phyloP scores from a whole-genome alignment of 176 grass and related monocot genomes.

The Juncus inflexus region DNA sequence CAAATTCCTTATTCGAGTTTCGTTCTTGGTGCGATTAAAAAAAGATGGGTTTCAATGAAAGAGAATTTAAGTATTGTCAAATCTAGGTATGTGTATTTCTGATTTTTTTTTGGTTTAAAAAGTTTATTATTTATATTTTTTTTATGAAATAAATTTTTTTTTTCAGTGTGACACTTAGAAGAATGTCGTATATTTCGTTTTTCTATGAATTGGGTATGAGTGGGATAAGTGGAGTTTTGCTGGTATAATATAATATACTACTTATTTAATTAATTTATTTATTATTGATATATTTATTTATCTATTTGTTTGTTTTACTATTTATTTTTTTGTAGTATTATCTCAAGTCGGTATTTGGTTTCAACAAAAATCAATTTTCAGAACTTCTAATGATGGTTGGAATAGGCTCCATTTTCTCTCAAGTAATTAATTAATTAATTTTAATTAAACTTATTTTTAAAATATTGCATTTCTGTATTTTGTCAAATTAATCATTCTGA shows the following conservation, averaged over 20 bases:
- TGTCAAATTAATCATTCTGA: not conserved
- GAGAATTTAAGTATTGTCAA: slow-evolving; percentile 44
- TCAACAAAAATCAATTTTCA: slow-evolving; percentile 85
- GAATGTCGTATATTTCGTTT: slow-evolving; percentile 64
- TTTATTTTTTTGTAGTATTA: slow-evolving; percentile 55
- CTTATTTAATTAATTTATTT: not conserved
- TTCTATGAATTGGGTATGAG: slow-evolving; percentile 84
- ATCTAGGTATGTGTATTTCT: slow-evolving; percentile 34
- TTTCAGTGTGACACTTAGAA: slow-evolving; percentile 50
- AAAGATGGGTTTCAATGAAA: slow-evolving; percentile 60
- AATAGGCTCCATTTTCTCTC: slow-evolving; percentile 76
- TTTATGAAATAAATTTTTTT: not conserved
- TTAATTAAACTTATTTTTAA: not conserved
- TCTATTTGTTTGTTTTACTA: not conserved
- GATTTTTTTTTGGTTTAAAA: no score
- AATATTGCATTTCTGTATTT: slow-evolving; percentile 1
- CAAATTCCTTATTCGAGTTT: slow-evolving; percentile 35
- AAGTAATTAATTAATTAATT: slow-evolving; percentile 28
- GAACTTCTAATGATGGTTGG: slow-evolving; percentile 85
- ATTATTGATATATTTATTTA: not conserved
- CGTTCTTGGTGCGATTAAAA: slow-evolving; percentile 31
- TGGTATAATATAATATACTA: slow-evolving; percentile 38
- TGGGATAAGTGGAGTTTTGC: slow-evolving; percentile 59
- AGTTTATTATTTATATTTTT: no score
- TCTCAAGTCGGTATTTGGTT: slow-evolving; percentile 76